A percentile compares a stretch with the other conserved stretches of the same genome.
Evolutionary conservation across 768 basidiomycete species (phyloP).

Genomic region (Hysterangium stoloniferum): DNA sequence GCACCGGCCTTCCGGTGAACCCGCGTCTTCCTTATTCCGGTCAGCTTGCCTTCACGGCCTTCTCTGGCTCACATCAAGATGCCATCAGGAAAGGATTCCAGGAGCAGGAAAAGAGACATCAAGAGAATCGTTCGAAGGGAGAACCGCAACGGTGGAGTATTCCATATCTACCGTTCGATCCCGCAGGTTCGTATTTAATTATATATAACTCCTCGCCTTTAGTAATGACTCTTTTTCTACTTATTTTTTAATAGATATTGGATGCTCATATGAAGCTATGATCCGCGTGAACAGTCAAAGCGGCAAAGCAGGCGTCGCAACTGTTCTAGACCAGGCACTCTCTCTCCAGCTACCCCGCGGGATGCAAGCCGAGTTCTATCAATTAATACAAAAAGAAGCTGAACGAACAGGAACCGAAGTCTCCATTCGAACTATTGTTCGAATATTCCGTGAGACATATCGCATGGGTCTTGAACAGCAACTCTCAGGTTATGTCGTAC

Average conservation of each 20-base stretch:
- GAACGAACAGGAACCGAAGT: constrained; percentile 95
- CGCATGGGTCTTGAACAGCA: constrained; percentile 81
- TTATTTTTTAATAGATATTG: constrained; percentile 56
- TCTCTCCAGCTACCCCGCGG: constrained; percentile 89
- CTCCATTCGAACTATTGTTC: constrained; percentile 90
- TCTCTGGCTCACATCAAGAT: constrained; percentile 38
- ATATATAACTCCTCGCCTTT: not conserved
- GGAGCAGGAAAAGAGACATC: constrained; percentile 25
- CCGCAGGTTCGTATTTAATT: not conserved
- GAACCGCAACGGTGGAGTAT: constrained; percentile 9
- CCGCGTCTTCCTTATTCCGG: constrained; percentile 39
- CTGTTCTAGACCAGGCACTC: constrained; percentile 89
- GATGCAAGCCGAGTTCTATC: constrained; percentile 94
- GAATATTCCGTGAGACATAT: constrained; percentile 77
- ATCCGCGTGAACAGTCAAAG: constrained; percentile 99
- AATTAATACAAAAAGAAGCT: constrained; percentile 82
- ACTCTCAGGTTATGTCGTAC: constrained; percentile 51
- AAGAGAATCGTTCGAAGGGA: not conserved
- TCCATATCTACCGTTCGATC: constrained; percentile 12
- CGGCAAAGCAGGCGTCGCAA: constrained; percentile 98
- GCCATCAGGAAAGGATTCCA: constrained; percentile 42
- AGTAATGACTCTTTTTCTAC: not conserved
- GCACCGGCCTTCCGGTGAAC: constrained; percentile 37
- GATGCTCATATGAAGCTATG: constrained; percentile 94
- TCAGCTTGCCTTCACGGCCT: constrained; percentile 40